Evolutionary conservation across 805 yeast genomes (phyloP).

Genomic region (Allodekkera sacchari): DNA sequence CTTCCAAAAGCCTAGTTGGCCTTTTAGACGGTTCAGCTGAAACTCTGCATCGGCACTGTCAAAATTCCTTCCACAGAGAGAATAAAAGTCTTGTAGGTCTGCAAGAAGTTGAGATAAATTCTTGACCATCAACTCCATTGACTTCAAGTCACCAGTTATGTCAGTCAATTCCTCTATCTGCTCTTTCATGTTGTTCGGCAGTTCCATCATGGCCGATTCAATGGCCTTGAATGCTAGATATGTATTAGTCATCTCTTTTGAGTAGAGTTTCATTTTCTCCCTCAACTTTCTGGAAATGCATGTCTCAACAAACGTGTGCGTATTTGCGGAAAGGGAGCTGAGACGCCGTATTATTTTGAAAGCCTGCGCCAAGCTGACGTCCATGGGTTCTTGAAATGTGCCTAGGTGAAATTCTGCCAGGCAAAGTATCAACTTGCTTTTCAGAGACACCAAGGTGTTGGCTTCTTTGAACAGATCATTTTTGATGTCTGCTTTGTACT

Average conservation of each 20-base stretch:
- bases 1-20: conserved; percentile 28
- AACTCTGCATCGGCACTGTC: conserved; percentile 1
- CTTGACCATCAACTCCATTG: conserved; percentile 22
- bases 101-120: conserved; percentile 13
- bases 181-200: conserved; percentile 26
- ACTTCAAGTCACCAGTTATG: conserved; percentile 27
- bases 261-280: conserved; percentile 21
- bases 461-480: conserved; percentile 3
- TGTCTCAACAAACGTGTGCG: conserved; percentile 1
- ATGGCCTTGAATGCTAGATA: conserved; percentile 12
- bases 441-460: conserved; percentile 2
- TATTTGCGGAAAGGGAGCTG: not conserved
- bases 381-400: conserved; percentile 5
- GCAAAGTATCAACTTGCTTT: conserved; percentile 5
- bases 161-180: conserved; percentile 29
- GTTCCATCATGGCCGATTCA: conserved; percentile 11
- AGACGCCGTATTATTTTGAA: conserved; percentile 1
- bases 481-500: conserved; percentile 1
- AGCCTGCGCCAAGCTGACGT: conserved; percentile 2
- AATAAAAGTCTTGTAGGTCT: conserved; percentile 9
- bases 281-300: conserved; percentile 1
- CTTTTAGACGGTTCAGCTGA: conserved; percentile 28
- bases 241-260: conserved; percentile 24
- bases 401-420: conserved; percentile 4
- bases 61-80: conserved; percentile 5